Evolutionary conservation across 2,329 filamentous ascomycete genomes (phyloP), one percentile per base, ranked within the genome.

Genomic region (Eutypella sp.): DNA sequence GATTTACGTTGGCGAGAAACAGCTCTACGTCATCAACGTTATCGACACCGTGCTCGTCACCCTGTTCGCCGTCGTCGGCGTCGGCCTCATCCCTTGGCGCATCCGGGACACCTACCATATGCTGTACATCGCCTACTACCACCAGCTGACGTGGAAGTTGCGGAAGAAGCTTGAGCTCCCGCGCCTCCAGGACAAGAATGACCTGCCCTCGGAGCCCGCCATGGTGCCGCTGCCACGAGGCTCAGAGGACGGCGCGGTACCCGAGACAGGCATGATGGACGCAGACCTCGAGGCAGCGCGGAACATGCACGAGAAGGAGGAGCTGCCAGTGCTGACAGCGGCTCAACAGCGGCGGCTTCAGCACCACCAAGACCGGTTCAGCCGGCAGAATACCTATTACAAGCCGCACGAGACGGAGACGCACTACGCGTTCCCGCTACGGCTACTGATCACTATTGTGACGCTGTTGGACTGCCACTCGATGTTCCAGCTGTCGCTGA

Each of bases 51-150:
- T 85, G 23, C 72, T 88, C 13, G 84, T 88, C 6, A 84, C 82
- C 10, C 72, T 88, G 6, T 88, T 88, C 52, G 82, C 79, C 43
- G 67, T 88, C 49, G 82, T 87, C 61, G 84, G 84, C 40, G 84
- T 87, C 54, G 84, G 84, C 2, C 67, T 88, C 25, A 81, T 81
- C 0, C 84, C 89, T 0, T 95, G 92, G 63, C 81, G 89, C 27
- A 79, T 78, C 4, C 74, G 92, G 6, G 89, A 95, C 61, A 93
- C 89, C 0, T 95, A 95, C 62, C 89, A 93, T 65, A 91, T 93
- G 87, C 78, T 82, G 36, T 92, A 81, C 65, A 86, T 95, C 49
- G 83, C 84, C 0, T 84, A 84, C 50, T 92, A 90, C 57, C 82
- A 74, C 64, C 57, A 71, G 54, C 61, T 79, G 40, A 86, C 83